These are phyloP conservation scores for Diaporthe humulicola DNA, from an alignment of 2,329 filamentous ascomycete genomes.

Conservation along the genomic window DNA sequence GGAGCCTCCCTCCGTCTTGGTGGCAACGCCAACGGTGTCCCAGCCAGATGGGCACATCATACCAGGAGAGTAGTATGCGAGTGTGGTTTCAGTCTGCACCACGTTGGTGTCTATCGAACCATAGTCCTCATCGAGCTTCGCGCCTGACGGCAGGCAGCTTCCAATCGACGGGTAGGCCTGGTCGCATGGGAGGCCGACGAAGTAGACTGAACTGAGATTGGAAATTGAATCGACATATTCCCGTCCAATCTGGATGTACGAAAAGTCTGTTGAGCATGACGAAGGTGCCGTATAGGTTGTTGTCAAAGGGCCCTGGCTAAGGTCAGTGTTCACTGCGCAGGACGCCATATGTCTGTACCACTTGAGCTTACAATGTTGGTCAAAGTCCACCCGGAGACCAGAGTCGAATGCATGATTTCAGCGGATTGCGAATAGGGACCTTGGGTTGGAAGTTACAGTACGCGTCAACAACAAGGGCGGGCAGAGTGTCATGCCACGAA, in stretches of 20 bases:
- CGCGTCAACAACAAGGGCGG: background rate
- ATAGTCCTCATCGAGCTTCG: background rate
- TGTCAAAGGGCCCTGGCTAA: slow-evolving; percentile 33
- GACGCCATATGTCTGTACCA: background rate
- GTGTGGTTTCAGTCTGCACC: background rate
- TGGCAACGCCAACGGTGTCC: slow-evolving; percentile 30
- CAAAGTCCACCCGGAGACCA: slow-evolving; percentile 8
- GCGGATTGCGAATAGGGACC: background rate
- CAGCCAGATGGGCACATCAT: slow-evolving; percentile 28
- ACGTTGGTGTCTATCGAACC: background rate
- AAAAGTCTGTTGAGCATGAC: slow-evolving; percentile 9
- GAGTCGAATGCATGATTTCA: slow-evolving; percentile 6
- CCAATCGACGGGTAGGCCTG: background rate
- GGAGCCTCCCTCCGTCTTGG: slow-evolving; percentile 29
- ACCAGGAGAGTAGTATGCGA: slow-evolving; percentile 32
- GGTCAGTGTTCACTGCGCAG: background rate
- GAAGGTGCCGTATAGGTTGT: slow-evolving; percentile 34
- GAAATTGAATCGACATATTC: background rate
- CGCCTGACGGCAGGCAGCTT: slow-evolving; percentile 35
- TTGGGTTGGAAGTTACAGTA: background rate
- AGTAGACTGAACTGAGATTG: background rate
- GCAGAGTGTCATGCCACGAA: background rate
- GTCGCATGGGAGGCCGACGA: background rate
- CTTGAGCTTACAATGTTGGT: slow-evolving; percentile 11
- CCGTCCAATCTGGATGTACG: background rate